Evolutionary conservation across 2,329 filamentous ascomycete species (phyloP).

Genomic region (Orbilia brochopaga): DNA sequence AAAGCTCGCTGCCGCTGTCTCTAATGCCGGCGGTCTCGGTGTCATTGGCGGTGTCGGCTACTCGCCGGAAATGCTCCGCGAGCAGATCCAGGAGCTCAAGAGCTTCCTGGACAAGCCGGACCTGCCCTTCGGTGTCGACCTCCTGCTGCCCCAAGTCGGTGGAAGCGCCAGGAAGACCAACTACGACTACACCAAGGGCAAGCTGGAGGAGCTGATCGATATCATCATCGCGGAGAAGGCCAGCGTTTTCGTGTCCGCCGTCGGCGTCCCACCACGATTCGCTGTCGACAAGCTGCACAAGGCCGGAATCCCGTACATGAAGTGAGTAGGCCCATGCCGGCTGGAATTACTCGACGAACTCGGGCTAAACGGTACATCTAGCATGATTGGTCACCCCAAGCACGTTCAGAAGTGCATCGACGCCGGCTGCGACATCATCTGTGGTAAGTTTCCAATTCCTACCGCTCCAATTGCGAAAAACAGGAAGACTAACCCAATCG

Average conservation of each 20-base stretch:
- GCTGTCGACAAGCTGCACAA: slow-evolving; percentile 91
- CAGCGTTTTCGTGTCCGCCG: slow-evolving; percentile 93
- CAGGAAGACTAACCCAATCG: background rate
- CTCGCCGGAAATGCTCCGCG: slow-evolving; percentile 93
- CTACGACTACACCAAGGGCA: slow-evolving; percentile 99
- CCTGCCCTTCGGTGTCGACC: slow-evolving; percentile 91
- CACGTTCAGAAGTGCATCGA: slow-evolving; percentile 96
- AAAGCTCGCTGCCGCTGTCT: slow-evolving; percentile 93
- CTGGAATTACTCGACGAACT: background rate
- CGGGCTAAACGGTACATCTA: slow-evolving; percentile 18
- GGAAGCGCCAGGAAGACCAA: slow-evolving; percentile 78
- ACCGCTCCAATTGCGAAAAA: background rate
- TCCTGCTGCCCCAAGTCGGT: slow-evolving; percentile 91
- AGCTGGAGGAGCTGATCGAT: slow-evolving; percentile 85
- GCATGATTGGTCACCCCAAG: slow-evolving; percentile 99
- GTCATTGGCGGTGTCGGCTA: slow-evolving; percentile 96
- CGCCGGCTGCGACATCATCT: slow-evolving; percentile 92
- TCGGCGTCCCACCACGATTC: slow-evolving; percentile 86
- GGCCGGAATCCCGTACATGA: slow-evolving; percentile 93
- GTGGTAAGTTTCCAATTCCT: slow-evolving; percentile 58
- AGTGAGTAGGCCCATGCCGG: slow-evolving; percentile 62
- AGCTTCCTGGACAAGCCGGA: slow-evolving; percentile 85
- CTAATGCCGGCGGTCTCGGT: slow-evolving; percentile 93
- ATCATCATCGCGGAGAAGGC: slow-evolving; percentile 92
- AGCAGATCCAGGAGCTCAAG: slow-evolving; percentile 88